Conservation (phyloP, 2,329 filamentous ascomycete genomes). For the Blastomyces percursus region DNA sequence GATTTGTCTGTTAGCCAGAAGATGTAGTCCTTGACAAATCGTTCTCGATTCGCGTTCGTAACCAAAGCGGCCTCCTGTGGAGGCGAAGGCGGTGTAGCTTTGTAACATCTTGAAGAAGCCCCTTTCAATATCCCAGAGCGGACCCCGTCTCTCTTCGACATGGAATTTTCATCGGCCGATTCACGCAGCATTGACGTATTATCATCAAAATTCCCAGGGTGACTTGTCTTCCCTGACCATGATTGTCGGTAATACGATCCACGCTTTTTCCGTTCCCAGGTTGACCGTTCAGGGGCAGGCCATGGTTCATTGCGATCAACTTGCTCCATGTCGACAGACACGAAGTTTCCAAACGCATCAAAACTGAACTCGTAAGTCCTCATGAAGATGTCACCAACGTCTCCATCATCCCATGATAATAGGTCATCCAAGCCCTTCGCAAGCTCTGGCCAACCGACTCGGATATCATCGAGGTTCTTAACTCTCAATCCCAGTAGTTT, state of each 20-base stretch:
- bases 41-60: slow-evolving; percentile 64
- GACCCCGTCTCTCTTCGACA: slow-evolving; percentile 3
- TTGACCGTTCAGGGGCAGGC: slow-evolving; percentile 18
- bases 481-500: slow-evolving; percentile 62
- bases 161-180: background rate
- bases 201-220: background rate
- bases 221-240: slow-evolving; percentile 5
- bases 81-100: slow-evolving; percentile 21
- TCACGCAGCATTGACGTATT: slow-evolving; percentile 12
- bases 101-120: slow-evolving; percentile 16
- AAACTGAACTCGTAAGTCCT: slow-evolving; percentile 80
- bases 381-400: slow-evolving; percentile 70
- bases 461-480: slow-evolving; percentile 61
- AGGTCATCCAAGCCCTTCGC: slow-evolving; percentile 62
- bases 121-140: slow-evolving; percentile 20
- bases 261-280: slow-evolving; percentile 10
- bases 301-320: slow-evolving; percentile 28
- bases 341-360: slow-evolving; percentile 43
- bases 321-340: slow-evolving; percentile 46
- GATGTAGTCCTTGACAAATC: slow-evolving; percentile 77
- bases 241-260: slow-evolving; percentile 4
- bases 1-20: slow-evolving; percentile 70
- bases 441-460: slow-evolving; percentile 78
- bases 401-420: slow-evolving; percentile 67
- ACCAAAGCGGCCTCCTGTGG: slow-evolving; percentile 52